Percentiles rank a stretch among this genome's conserved stretches.
phyloP scores from a whole-genome alignment of 305 asterid species.

The Plantago coronopus region DNA sequence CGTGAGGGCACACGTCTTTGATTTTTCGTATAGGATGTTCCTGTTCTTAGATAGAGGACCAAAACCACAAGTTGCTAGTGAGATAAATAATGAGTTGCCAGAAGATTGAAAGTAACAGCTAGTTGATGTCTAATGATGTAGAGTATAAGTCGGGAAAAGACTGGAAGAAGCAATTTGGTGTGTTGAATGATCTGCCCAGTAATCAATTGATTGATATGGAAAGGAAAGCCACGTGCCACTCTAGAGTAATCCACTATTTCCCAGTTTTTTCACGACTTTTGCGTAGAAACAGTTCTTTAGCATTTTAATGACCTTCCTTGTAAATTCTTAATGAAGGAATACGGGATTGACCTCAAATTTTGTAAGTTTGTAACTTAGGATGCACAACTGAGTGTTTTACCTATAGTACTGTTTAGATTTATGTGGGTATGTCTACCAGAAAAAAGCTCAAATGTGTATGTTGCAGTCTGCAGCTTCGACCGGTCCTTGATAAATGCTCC shows the following conservation, averaged over 20 bases:
- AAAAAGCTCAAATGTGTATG: constrained; percentile 24
- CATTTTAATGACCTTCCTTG: not conserved
- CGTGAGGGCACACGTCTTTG: not conserved
- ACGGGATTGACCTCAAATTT: not conserved
- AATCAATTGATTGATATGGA: not conserved
- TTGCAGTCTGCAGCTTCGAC: constrained; percentile 71
- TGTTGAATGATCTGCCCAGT: not conserved
- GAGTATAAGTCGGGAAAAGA: not conserved
- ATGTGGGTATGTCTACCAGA: constrained; percentile 2
- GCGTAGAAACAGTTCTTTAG: not conserved
- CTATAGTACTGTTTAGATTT: not conserved
- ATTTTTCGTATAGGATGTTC: not conserved
- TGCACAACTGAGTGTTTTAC: constrained; percentile 1
- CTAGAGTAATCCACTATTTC: not conserved
- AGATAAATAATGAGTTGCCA: not conserved
- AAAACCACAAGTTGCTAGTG: not conserved
- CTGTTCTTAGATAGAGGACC: not conserved
- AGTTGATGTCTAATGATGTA: not conserved
- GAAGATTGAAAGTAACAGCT: not conserved
- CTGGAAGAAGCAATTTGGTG: not conserved
- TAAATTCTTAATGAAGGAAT: not conserved
- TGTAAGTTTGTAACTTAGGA: not conserved
- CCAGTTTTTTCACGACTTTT: not conserved
- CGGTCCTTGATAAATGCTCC: constrained; percentile 79
- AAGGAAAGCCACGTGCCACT: not conserved